Base-by-base conservation (phyloP, 225 moss, liverwort and hornwort genomes). In the Marchantia polymorpha region DNA sequence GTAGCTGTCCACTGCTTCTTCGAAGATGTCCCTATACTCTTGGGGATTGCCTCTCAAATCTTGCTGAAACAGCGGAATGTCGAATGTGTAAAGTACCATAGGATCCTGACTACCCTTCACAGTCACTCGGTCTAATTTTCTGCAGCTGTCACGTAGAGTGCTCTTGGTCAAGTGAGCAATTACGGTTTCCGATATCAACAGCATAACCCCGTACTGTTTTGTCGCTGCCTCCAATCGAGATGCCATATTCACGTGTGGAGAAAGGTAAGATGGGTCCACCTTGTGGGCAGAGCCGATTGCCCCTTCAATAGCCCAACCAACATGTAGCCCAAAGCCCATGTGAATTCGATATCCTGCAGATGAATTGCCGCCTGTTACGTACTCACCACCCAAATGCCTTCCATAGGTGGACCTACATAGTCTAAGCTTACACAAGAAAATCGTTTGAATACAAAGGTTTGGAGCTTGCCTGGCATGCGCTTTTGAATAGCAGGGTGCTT, bases 251-350 rank as follows among this genome's bases (percentile, higher is more conserved):
- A 99, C 94, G 82, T 99, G 97, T n/a, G 97, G 97, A 48, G 97
- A 99, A 11, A 99, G 74, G 80, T 99, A 99, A 0, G 97, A 92
- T 39, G 94, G 94, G 17, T 99, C 97, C 25, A 99, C 97, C 75
- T 99, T 99, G 72, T 99, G 94, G 7, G 97, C 85, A n/a, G 97
- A 99, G 50, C 97, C 97, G 66, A 99, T 99, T 15, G 97, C 97
- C 27, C 97, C 97, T 83, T 99, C 97, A 73, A 99, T 99, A 16
- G 97, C 97, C 97, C 94, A 99, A 12, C 97, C 97, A 52, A 95
- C 92, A 76, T 99, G 97, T 26, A 99, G 89, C 13, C 97, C 97
- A 49, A 99, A 99, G 12, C 94, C 97, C 97, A 99, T 94, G 54
- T 94, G 97, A 78, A 99, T 99, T 76, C 86, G 89, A 54, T 94